These are phyloP conservation scores for Pinus albicaulis DNA, from an alignment of 75 land plant species.

Conservation along the genomic window DNA sequence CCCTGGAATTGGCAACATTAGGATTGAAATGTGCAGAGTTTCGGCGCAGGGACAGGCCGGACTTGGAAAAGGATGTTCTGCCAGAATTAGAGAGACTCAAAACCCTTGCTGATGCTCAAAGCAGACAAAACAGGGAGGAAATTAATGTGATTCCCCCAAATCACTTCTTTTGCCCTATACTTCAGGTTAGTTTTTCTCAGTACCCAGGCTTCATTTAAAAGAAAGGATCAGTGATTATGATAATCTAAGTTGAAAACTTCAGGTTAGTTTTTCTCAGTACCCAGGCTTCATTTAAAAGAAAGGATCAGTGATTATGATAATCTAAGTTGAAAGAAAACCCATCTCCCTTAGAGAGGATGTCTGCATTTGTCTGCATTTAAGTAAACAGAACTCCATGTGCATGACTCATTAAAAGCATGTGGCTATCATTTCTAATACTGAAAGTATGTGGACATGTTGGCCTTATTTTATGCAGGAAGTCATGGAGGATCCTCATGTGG, in stretches of 20 bases:
- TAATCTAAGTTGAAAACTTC: background rate
- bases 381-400: background rate
- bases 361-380: too few relatives aligned
- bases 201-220: background rate
- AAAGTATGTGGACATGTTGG: background rate
- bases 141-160: constrained; percentile 12
- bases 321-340: too few relatives aligned
- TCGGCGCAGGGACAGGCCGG: constrained; percentile 47
- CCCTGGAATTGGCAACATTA: constrained; percentile 33
- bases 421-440: background rate
- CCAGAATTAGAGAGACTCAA: constrained; percentile 31
- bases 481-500: constrained; percentile 27
- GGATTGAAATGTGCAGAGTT: constrained; percentile 55
- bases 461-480: constrained; percentile 19
- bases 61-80: constrained; percentile 30
- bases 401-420: background rate
- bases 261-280: background rate
- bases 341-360: too few relatives aligned
- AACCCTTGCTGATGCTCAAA: constrained; percentile 9
- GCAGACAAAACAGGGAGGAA: background rate
- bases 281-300: background rate
- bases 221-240: too few relatives aligned
- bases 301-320: too few relatives aligned
- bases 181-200: constrained; percentile 2
- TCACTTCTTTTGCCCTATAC: constrained; percentile 24